Evolutionary conservation across 495 filamentous ascomycete species (phyloP), one percentile per base, ranked within the genome.

Genomic region (Arthonia radiata): DNA sequence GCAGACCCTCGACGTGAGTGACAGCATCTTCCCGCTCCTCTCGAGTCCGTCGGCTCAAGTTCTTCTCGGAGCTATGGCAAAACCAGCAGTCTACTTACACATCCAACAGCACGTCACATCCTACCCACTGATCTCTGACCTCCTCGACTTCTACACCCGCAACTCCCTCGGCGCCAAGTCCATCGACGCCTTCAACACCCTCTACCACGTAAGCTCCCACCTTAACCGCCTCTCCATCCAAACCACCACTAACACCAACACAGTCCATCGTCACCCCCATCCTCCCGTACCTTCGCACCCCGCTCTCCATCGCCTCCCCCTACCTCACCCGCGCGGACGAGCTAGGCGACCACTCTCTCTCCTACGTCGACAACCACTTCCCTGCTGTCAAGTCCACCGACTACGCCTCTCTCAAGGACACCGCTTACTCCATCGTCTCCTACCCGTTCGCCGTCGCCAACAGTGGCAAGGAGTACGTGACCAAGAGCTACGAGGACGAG

Each of bases 51-150:
- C n/a, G n/a, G n/a, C n/a, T n/a, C n/a, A n/a, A n/a, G n/a, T n/a
- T n/a, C n/a, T n/a, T n/a, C n/a, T n/a, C n/a, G n/a, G n/a, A n/a
- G n/a, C n/a, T n/a, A n/a, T n/a, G n/a, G n/a, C n/a, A n/a, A n/a
- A n/a, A n/a, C n/a, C n/a, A n/a, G n/a, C n/a, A n/a, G n/a, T n/a
- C n/a, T n/a, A n/a, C n/a, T n/a, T n/a, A n/a, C n/a, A n/a, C n/a
- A n/a, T n/a, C 25, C 17, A 22, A 13, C 41, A 89, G 73, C 83
- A 94, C 44, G 61, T 94, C 34, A 59, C 61, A 21, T 71, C 67
- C 34, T 92, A 89, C 53, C 86, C 86, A 6, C 51, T 86, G 28
- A 61, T 94, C 44, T 68, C 64, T 39, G 80, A 90, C 47, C 54
- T 64, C 40, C 67, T 92, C 51, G 44, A 54, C 19, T 63, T 63